These are phyloP conservation scores for Mycocentrospora acerina DNA, from an alignment of 2,329 filamentous ascomycete species.

Conservation along the genomic window DNA sequence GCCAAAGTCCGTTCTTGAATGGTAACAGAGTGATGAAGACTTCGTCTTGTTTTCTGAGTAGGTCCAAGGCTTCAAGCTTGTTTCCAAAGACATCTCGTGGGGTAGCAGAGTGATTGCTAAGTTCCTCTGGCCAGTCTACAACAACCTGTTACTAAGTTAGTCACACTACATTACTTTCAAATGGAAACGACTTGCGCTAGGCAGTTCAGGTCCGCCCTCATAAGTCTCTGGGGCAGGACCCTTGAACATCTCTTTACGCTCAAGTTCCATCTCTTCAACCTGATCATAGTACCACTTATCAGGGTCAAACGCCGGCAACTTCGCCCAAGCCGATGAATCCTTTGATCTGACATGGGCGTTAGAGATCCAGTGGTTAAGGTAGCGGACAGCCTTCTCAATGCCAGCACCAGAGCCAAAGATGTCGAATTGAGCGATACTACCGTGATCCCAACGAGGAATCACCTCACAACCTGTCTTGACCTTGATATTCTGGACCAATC, in stretches of 20 bases:
- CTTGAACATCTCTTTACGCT: slow-evolving; percentile 24
- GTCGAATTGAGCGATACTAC: slow-evolving; percentile 23
- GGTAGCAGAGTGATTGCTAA: slow-evolving; percentile 12
- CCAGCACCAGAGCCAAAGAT: slow-evolving; percentile 21
- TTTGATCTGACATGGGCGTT: slow-evolving; percentile 18
- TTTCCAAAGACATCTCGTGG: slow-evolving; percentile 31
- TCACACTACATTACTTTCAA: too few relatives aligned
- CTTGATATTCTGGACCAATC: slow-evolving; percentile 16
- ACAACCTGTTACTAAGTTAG: slow-evolving; percentile 6
- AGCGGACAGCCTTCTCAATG: slow-evolving; percentile 18
- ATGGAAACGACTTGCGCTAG: slow-evolving; percentile 6
- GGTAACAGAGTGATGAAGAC: slow-evolving; percentile 29
- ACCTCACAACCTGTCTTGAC: slow-evolving; percentile 22
- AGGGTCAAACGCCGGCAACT: slow-evolving; percentile 22
- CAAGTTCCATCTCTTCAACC: slow-evolving; percentile 14
- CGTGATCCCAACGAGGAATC: slow-evolving; percentile 10
- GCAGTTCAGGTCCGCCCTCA: slow-evolving; percentile 6
- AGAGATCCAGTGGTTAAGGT: slow-evolving; percentile 33
- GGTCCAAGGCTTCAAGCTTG: slow-evolving; percentile 29
- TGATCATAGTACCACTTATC: slow-evolving; percentile 27
- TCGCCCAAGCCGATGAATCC: slow-evolving; percentile 31
- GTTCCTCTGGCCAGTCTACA: slow-evolving; percentile 27
- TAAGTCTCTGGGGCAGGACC: slow-evolving; percentile 13
- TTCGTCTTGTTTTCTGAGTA: slow-evolving; percentile 21
- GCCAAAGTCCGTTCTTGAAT: slow-evolving; percentile 4